A percentile compares a stretch with the other conserved stretches of the same genome.
These are phyloP conservation scores for Penicillium ucsense DNA, from an alignment of 495 filamentous ascomycete species.

Conservation along the genomic window DNA sequence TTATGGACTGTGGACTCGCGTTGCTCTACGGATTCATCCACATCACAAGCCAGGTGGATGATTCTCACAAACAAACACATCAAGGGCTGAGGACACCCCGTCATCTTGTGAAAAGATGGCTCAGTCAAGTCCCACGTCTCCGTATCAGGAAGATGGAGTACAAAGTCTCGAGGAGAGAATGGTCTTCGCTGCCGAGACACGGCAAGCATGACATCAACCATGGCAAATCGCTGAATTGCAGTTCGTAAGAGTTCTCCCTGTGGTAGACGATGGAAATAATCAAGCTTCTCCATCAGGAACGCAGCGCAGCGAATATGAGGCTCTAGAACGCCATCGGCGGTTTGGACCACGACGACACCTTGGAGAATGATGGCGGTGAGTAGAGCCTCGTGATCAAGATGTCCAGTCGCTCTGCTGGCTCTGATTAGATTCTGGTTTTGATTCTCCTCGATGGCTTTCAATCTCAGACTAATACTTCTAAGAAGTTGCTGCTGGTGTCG, in stretches of 20 bases:
- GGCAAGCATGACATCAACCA: constrained; percentile 23
- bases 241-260: constrained; percentile 9
- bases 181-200: constrained; percentile 20
- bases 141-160: constrained; percentile 12
- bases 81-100: constrained; percentile 19
- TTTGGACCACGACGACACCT: constrained; percentile 18
- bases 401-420: not conserved
- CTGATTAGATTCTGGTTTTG: not conserved
- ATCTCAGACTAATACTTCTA: constrained; percentile 14
- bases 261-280: constrained; percentile 11
- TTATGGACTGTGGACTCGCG: not conserved
- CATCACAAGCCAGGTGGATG: constrained; percentile 17
- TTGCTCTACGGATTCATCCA: constrained; percentile 7
- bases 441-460: constrained; percentile 6
- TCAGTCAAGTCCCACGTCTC: constrained; percentile 15
- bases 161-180: constrained; percentile 13
- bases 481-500: constrained; percentile 19
- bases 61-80: constrained; percentile 19
- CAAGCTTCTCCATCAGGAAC: constrained; percentile 17
- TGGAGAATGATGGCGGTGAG: constrained; percentile 18
- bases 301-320: constrained; percentile 19
- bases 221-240: constrained; percentile 17
- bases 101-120: constrained; percentile 23
- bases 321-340: constrained; percentile 17
- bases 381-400: constrained; percentile 12